These are phyloP conservation scores for Cardamine chenopodiifolia DNA, from an alignment of 345 rosid genomes.

Conservation along the genomic window DNA sequence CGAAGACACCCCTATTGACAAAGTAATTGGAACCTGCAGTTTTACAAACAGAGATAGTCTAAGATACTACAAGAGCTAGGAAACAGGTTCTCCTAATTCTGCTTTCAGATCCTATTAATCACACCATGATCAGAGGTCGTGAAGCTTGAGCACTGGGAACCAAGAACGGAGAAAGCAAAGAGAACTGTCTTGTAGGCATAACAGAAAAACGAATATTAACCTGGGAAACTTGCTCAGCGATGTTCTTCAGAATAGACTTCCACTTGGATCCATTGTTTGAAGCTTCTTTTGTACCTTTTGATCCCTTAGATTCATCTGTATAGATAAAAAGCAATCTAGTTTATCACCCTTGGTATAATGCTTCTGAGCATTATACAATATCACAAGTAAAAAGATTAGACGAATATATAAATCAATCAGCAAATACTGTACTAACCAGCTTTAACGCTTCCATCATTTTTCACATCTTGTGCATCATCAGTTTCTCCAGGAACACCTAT, in stretches of 20 bases:
- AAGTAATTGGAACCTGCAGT: conserved; percentile 79
- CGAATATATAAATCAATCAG: too few relatives aligned
- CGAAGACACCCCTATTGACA: conserved; percentile 74
- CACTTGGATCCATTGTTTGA: conserved; percentile 35
- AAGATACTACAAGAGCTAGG: conserved; percentile 13
- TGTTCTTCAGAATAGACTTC: conserved; percentile 43
- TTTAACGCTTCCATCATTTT: conserved; percentile 48
- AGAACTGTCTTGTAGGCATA: background rate
- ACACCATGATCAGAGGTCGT: background rate
- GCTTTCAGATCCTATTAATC: background rate
- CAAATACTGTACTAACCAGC: conserved; percentile 55
- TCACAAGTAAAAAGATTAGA: conserved; percentile 6
- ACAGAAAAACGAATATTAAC: conserved; percentile 24
- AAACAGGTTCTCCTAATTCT: background rate
- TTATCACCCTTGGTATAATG: conserved; percentile 7
- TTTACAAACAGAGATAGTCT: conserved; percentile 26
- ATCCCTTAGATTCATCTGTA: conserved; percentile 41
- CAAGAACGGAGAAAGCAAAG: too few relatives aligned
- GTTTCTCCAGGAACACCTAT: conserved; percentile 56
- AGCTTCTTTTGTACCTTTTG: conserved; percentile 33
- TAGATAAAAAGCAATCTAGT: background rate
- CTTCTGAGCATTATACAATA: background rate
- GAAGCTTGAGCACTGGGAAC: background rate
- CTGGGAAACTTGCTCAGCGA: conserved; percentile 46
- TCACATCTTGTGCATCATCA: conserved; percentile 48